Conservation (phyloP, 768 basidiomycete genomes). For the Lentinula aciculospora region DNA sequence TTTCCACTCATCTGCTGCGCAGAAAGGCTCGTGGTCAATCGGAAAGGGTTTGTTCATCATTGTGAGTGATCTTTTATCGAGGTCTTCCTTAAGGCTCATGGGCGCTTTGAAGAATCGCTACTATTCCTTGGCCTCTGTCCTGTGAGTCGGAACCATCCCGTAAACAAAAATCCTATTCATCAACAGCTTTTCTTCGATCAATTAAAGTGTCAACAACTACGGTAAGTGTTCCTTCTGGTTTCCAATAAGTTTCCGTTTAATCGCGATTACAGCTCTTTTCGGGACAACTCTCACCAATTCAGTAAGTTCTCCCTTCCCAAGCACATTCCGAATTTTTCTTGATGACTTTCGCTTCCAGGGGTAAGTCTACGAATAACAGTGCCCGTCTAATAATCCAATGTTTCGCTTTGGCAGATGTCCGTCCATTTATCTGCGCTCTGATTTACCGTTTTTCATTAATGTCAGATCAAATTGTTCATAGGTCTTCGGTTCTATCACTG, state of each 20-base stretch:
- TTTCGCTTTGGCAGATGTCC: slow-evolving; percentile 25
- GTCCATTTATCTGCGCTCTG: not conserved
- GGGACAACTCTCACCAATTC: slow-evolving; percentile 29
- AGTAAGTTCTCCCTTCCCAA: slow-evolving; percentile 21
- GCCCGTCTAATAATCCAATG: not conserved
- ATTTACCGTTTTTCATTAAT: not conserved
- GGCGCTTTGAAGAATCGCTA: slow-evolving; percentile 45
- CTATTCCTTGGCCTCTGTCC: slow-evolving; percentile 41
- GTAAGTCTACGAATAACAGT: not conserved
- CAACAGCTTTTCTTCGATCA: not conserved
- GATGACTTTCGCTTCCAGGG: not conserved
- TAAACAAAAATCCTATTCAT: not conserved
- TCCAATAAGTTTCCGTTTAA: not conserved
- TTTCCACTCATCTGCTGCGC: not conserved
- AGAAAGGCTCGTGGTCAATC: slow-evolving; percentile 51
- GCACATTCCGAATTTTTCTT: not conserved
- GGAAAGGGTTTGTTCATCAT: slow-evolving; percentile 51
- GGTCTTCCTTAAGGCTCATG: not conserved
- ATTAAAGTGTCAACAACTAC: slow-evolving; percentile 46
- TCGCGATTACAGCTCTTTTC: slow-evolving; percentile 33
- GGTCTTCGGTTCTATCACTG: slow-evolving; percentile 45
- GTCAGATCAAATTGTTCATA: slow-evolving; percentile 9
- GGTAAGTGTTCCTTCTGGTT: slow-evolving; percentile 23
- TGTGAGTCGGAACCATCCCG: slow-evolving; percentile 30
- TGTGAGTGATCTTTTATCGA: slow-evolving; percentile 24